A percentile compares a stretch with the other conserved stretches of the same genome.
These are phyloP conservation scores for Penicillium manginii DNA, from an alignment of 495 filamentous ascomycete species.

Conservation along the genomic window DNA sequence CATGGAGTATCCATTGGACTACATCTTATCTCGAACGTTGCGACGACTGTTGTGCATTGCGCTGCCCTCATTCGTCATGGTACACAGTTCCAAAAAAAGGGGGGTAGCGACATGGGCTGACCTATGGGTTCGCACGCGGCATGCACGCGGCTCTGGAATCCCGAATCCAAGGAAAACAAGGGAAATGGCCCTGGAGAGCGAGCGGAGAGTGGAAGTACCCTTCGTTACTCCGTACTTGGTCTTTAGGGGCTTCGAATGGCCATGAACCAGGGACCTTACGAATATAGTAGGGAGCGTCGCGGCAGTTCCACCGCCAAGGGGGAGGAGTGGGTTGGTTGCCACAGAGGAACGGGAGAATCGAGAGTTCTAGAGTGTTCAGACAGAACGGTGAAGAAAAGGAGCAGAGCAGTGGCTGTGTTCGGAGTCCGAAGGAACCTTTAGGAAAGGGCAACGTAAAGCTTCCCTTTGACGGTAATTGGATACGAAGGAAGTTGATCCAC, in stretches of 20 bases:
- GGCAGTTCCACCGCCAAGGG: constrained; percentile 17
- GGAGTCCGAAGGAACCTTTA: no score
- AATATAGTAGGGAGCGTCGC: constrained; percentile 20
- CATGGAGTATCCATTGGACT: not conserved
- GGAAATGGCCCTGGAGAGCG: no score
- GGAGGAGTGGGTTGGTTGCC: not conserved
- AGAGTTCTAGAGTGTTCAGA: not conserved
- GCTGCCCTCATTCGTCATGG: not conserved
- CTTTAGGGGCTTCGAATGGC: not conserved
- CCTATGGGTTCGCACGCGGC: not conserved
- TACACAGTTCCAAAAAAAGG: not conserved
- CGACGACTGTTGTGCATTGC: not conserved
- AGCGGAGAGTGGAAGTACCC: no score
- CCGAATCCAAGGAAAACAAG: no score
- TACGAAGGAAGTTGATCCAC: constrained; percentile 2
- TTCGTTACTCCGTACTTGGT: no score
- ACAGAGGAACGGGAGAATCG: not conserved
- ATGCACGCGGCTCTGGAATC: not conserved
- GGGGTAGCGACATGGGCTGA: not conserved
- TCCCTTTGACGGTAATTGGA: constrained; percentile 1
- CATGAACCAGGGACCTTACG: constrained; percentile 13
- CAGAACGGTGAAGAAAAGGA: not conserved
- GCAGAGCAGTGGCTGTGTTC: not conserved
- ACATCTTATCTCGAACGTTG: not conserved
- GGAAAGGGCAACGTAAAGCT: no score